Base-by-base conservation (phyloP, 495 filamentous ascomycete genomes). In the Amorphotheca resinae region DNA sequence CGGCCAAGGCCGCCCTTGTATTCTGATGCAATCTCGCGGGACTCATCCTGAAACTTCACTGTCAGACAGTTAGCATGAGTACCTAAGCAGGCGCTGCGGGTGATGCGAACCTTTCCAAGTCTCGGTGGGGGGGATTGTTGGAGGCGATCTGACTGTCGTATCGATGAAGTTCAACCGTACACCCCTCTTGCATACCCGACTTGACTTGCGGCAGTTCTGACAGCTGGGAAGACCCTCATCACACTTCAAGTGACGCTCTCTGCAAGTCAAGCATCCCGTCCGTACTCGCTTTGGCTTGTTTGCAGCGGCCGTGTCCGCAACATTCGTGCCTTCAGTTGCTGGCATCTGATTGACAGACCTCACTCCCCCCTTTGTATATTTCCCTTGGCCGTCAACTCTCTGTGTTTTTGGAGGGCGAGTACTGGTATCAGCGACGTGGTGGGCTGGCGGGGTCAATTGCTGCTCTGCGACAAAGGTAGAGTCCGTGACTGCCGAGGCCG, bases 91-190 rank as follows among this genome's bases (percentile, higher is more conserved):
- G 1, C 11, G 4, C 9, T 15, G 22, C 32, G 15, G 39, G 25
- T 5, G 28, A 20, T 9, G 49, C 49, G 48, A 70, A 64, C 87
- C 77, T 54, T 72, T 71, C 71, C 81, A 84, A 11, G 84, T 79
- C 2, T 69, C 59, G 4, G 77, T 73, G 1, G 68, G 76, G 16
- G 71, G 68, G 34, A 80, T 56, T 31, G 73, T 64, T 0, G 84
- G 84, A 23, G 86, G 86, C 9, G 67, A 68, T 52, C 79, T 74
- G 34, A 78, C 77, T 42, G 80, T 76, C 6, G 77, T 84, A 54
- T 95, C 88, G 50, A 94, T 88, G 54, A 94, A 98, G 58, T 96
- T 98, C 31, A 98, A 70, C 28, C 85, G 73, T 16, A 95, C 66
- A 9, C 91, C 91, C 33, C 88, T 73, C 57, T 87, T 82, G 68